phyloP scores from a whole-genome alignment of 1,284 basidiomycete genomes.

The Malassezia furfur region DNA sequence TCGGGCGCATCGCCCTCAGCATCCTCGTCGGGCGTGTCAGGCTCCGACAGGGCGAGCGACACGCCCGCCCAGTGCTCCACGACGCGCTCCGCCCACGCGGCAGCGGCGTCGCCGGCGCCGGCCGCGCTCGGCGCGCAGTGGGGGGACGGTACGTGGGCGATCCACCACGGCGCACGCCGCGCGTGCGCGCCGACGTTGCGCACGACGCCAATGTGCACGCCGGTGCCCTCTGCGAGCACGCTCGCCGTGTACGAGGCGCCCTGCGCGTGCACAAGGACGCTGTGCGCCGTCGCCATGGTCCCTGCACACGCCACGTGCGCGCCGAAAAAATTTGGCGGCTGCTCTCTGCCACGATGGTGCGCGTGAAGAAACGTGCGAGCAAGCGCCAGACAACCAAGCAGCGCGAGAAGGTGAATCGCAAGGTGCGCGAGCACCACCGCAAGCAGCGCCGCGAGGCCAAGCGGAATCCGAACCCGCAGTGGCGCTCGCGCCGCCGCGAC shows the following conservation, averaged over 20 bases:
- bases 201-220: not conserved
- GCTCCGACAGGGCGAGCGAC: not conserved
- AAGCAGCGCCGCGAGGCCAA: constrained; percentile 59
- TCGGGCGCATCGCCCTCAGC: not conserved
- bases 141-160: not conserved
- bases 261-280: not conserved
- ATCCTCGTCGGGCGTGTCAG: constrained; percentile 4
- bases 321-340: constrained; percentile 2
- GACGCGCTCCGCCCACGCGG: not conserved
- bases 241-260: not conserved
- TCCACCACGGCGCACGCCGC: not conserved
- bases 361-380: constrained; percentile 37
- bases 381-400: constrained; percentile 40
- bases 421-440: constrained; percentile 44
- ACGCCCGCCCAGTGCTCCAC: not conserved
- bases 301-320: not conserved
- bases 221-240: not conserved
- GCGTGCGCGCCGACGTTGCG: not conserved
- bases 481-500: constrained; percentile 55
- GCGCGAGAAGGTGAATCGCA: constrained; percentile 42
- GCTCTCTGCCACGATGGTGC: constrained; percentile 22
- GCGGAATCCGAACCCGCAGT: constrained; percentile 74
- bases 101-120: not conserved
- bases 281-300: not conserved
- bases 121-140: not conserved